Base-by-base conservation (phyloP, 495 filamentous ascomycete species). In the Trypethelium eluteriae region DNA sequence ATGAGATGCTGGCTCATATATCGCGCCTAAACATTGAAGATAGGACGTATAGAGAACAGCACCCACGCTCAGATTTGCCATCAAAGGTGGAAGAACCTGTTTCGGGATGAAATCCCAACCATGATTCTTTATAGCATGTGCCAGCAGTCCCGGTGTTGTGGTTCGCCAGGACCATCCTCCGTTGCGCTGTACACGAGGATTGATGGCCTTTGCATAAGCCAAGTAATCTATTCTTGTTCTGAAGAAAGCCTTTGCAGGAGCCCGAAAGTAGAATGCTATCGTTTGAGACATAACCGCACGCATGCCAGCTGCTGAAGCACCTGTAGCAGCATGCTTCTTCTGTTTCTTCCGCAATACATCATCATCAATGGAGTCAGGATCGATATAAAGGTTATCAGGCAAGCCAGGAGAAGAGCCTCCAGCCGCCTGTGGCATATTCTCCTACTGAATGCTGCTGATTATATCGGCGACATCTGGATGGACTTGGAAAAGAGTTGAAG, bases 61-160 rank as follows among this genome's bases (percentile, higher is more conserved):
- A 16, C 92, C 92, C 66, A 96, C 85, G 2, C 78, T 80, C 18
- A 90, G 86, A 76, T 96, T 96, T 41, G 92, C 92, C 44, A 96
- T 75, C 39, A 96, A 77, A 59, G 92, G 92, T 62, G 92, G 92
- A 25, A 96, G 81, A 32, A 96, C 85, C 77, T 96, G 91, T 68
- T 93, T 88, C 1, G 92, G 92, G 62, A 96, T 85, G 68, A 96
- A 90, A 38, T 82, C 80, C 92, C 92, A 96, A 49, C 92, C 92
- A 67, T 94, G 82, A 64, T 85, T 84, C 64, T 82, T 83, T 41
- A 96, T 82, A 4, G 92, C 92, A 72, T 94, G 90, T 25, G 86
- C 80, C 18, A 96, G 80, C 35, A 96, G 78, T 2, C 88, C 89
- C 0, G 90, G 90, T 0, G 91, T 93, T 2, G 87, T 92, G 63